Base-by-base conservation (phyloP, 306 rosid genomes). In the Cotoneaster glaucophyllus region DNA sequence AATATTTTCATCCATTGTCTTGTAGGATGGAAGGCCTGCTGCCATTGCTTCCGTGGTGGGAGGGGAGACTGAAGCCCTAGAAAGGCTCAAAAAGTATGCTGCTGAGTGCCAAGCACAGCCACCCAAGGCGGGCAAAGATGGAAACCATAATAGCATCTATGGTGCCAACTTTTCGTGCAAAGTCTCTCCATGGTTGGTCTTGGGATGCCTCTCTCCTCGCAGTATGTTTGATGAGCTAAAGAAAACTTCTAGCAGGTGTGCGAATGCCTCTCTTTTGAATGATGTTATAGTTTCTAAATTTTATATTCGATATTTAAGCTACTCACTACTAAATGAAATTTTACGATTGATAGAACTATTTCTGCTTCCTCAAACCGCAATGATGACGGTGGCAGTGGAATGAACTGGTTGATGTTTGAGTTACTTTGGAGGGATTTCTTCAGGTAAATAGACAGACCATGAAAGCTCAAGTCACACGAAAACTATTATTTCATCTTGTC, bases 401-500 rank as follows among this genome's bases (percentile, higher is more conserved):
- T 86, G 71, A 88, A 89, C 83, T 92, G 97, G 99, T 83, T 95
- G 87, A 85, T 89, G 96, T 89, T 78, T 82, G 97, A 95, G 86
- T 87, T 95, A 77, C 74, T 92, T 70, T 92, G 98, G 97, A 90
- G 99, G 93, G 99, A 95, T 82, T 95, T 95, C 93, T 95, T 95
- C 84, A 92, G 99, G 99, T 95, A 87, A 79, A 75, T 53, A 28
- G 43, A 71, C 68, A 39, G 52, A 56, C 17, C 64, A 24, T 72
- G 24, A 59, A 50, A 48, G 54, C 32, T 67, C 39, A 34, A 18
- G 9, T 64, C 68, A 39, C 52, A 54, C 41, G 37, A 41, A 15
- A 29, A 59, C 43, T 43, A 28, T 31, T 41, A 39, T 28, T 29
- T 58, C 21, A 69, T 63, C 29, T 19, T 69, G 19, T 70, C 69